Conservation (phyloP, 805 yeast genomes). For the Schwanniomyces sp. region DNA sequence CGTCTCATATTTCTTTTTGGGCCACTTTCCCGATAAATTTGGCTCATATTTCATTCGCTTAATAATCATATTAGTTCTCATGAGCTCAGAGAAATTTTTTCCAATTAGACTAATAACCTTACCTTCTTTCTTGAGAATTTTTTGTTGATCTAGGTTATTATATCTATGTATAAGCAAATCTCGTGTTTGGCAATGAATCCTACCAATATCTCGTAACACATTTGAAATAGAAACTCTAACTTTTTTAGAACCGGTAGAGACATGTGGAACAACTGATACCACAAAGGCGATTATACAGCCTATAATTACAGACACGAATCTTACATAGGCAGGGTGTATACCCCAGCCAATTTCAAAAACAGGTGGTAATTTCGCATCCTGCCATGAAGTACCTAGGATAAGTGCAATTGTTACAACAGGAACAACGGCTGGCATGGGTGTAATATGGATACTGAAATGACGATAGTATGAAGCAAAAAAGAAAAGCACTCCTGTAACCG, state of each 20-base stretch:
- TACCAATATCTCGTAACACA: slow-evolving; percentile 23
- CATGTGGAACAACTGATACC: slow-evolving; percentile 28
- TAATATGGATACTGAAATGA: slow-evolving; percentile 28
- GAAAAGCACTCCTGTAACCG: slow-evolving; percentile 25
- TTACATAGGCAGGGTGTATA: slow-evolving; percentile 21
- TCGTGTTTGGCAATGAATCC: slow-evolving; percentile 24
- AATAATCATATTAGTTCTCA: slow-evolving; percentile 18
- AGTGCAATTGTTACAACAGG: slow-evolving; percentile 25
- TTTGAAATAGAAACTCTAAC: slow-evolving; percentile 22
- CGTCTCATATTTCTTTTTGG: slow-evolving; percentile 21
- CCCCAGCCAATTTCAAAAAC: slow-evolving; percentile 27
- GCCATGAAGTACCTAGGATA: slow-evolving; percentile 35
- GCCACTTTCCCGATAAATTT: slow-evolving; percentile 32
- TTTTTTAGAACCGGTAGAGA: slow-evolving; percentile 25
- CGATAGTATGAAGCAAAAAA: slow-evolving; percentile 23
- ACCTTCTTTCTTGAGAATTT: slow-evolving; percentile 21
- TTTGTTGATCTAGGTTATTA: slow-evolving; percentile 10
- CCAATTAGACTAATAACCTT: slow-evolving; percentile 17
- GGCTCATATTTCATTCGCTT: slow-evolving; percentile 26
- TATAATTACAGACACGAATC: slow-evolving; percentile 27
- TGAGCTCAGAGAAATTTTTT: slow-evolving; percentile 20
- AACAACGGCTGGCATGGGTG: slow-evolving; percentile 26
- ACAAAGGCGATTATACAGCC: slow-evolving; percentile 30
- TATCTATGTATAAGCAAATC: neutral
- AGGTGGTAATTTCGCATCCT: slow-evolving; percentile 14